phyloP scores from a whole-genome alignment of 495 filamentous ascomycete species.

The Penicillium diatomitis region DNA sequence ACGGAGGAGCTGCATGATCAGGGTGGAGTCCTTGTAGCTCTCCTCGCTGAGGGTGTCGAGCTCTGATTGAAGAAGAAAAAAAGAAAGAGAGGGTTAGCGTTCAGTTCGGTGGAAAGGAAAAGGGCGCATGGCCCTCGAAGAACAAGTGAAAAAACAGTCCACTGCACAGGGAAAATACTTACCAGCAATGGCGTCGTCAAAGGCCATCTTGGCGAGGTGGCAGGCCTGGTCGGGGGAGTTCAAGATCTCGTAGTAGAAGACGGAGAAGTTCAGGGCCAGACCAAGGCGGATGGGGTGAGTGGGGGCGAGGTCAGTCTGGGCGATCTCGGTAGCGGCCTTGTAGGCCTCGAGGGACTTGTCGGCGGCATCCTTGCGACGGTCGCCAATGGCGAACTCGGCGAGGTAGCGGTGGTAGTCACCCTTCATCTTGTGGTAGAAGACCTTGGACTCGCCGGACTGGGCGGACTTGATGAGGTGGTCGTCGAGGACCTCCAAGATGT shows the following conservation, averaged over 20 bases:
- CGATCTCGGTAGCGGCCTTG: conserved; percentile 96
- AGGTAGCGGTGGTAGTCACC: conserved; percentile 99
- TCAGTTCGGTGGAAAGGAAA: neutral
- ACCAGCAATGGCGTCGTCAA: conserved; percentile 98
- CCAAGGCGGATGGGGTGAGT: conserved; percentile 99
- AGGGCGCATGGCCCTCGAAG: too few species aligned
- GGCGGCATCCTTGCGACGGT: conserved; percentile 95
- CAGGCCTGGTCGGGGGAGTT: conserved; percentile 98
- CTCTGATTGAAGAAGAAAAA: conserved; percentile 43
- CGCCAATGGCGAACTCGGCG: conserved; percentile 94
- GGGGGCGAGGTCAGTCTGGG: conserved; percentile 93
- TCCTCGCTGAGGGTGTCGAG: conserved; percentile 98
- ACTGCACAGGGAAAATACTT: conserved; percentile 23
- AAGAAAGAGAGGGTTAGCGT: conserved; percentile 12
- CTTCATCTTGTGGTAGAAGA: conserved; percentile 99
- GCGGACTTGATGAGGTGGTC: conserved; percentile 94
- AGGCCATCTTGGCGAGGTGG: conserved; percentile 98
- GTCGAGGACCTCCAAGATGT: conserved; percentile 95
- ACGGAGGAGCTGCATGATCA: conserved; percentile 98
- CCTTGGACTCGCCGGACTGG: conserved; percentile 96
- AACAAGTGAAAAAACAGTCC: too few species aligned
- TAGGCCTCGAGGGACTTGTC: conserved; percentile 97
- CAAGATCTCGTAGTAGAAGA: conserved; percentile 99
- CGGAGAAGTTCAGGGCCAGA: conserved; percentile 98
- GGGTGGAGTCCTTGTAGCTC: conserved; percentile 99